Evolutionary conservation across 2,329 filamentous ascomycete species (phyloP).

Genomic region (Penicillium brevicompactum): DNA sequence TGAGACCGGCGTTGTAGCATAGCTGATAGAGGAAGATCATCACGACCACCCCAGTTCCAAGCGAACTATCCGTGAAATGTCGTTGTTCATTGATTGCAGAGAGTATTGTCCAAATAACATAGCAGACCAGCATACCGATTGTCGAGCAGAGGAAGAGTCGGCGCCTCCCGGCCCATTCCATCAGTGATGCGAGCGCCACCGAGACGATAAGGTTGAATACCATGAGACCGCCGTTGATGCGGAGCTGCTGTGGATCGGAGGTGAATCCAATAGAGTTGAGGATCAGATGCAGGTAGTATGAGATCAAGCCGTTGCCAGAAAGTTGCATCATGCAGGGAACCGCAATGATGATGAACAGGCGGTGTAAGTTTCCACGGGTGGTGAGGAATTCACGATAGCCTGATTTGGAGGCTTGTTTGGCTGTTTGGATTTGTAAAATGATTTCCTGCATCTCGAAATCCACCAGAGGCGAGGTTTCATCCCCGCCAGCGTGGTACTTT

Average conservation of each 20-base stretch:
- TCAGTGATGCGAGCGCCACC: slow-evolving; percentile 2
- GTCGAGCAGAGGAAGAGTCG: slow-evolving; percentile 12
- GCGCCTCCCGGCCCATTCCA: slow-evolving; percentile 10
- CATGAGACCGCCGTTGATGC: slow-evolving; percentile 36
- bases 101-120: slow-evolving; percentile 14
- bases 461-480: slow-evolving; percentile 8
- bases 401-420: slow-evolving; percentile 1
- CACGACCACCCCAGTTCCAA: slow-evolving; percentile 8
- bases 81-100: slow-evolving; percentile 12
- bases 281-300: slow-evolving; percentile 40
- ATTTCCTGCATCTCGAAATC: slow-evolving; percentile 16
- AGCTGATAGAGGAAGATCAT: slow-evolving; percentile 17
- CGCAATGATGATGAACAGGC: slow-evolving; percentile 42
- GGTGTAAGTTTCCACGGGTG: slow-evolving; percentile 39
- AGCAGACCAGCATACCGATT: slow-evolving; percentile 12
- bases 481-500: slow-evolving; percentile 20
- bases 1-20: slow-evolving; percentile 13
- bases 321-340: slow-evolving; percentile 43
- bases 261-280: slow-evolving; percentile 43
- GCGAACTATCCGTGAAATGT: slow-evolving; percentile 8
- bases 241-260: slow-evolving; percentile 33
- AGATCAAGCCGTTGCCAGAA: slow-evolving; percentile 43
- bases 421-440: slow-evolving; percentile 1
- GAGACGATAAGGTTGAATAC: slow-evolving; percentile 12
- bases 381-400: slow-evolving; percentile 36